Conservation (phyloP, 2,329 filamentous ascomycete genomes). For the Leptographium lundbergii region DNA sequence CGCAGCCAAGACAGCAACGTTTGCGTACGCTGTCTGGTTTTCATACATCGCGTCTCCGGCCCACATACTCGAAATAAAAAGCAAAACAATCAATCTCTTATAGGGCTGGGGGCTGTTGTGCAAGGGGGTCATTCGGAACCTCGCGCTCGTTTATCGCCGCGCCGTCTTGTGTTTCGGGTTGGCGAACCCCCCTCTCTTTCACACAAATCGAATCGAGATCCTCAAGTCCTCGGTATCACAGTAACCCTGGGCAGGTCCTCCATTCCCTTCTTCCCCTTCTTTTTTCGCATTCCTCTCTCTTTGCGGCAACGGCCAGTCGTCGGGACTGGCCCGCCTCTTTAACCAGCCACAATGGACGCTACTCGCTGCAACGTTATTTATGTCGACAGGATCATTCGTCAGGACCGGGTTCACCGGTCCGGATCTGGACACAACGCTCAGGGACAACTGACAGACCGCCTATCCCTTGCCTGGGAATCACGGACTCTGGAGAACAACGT, state of each 20-base stretch:
- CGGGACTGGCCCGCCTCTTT: slow-evolving; percentile 43
- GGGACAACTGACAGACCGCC: background rate
- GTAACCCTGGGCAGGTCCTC: background rate
- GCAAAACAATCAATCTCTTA: background rate
- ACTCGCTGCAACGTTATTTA: slow-evolving; percentile 47
- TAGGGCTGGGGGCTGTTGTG: slow-evolving; percentile 9
- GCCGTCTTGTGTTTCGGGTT: slow-evolving; percentile 13
- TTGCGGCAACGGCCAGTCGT: slow-evolving; percentile 43
- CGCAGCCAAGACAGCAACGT: background rate
- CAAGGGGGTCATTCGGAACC: slow-evolving; percentile 5
- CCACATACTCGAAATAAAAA: background rate
- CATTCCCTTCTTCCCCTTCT: background rate
- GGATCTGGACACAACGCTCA: slow-evolving; percentile 13
- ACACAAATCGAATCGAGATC: background rate
- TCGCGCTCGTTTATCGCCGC: slow-evolving; percentile 8
- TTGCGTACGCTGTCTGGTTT: background rate
- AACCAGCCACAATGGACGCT: slow-evolving; percentile 41
- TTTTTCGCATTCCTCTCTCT: background rate
- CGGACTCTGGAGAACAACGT: slow-evolving; percentile 33
- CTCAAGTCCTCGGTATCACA: background rate
- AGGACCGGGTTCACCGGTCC: slow-evolving; percentile 30
- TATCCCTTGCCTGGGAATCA: slow-evolving; percentile 17
- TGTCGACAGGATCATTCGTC: slow-evolving; percentile 39
- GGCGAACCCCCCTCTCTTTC: slow-evolving; percentile 6
- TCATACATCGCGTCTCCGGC: background rate